Evolutionary conservation across 2,329 filamentous ascomycete species (phyloP).

Genomic region (Claviceps monticola): DNA sequence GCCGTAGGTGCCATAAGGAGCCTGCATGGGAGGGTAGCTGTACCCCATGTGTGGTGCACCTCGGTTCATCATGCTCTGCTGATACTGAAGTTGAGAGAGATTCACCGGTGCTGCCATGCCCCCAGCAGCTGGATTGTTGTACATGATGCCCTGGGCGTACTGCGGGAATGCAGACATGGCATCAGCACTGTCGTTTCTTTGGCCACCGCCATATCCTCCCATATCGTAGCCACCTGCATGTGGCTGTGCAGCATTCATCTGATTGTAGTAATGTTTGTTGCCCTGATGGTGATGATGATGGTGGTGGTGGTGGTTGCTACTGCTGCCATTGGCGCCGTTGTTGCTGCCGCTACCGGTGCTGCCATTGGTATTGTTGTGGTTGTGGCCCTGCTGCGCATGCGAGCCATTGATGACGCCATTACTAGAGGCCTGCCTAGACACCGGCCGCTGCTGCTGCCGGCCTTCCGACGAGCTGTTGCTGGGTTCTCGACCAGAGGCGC

Average conservation of each 20-base stretch:
- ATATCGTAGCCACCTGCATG: slow-evolving; percentile 32
- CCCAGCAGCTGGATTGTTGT: slow-evolving; percentile 29
- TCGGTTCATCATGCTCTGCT: slow-evolving; percentile 43
- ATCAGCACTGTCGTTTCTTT: slow-evolving; percentile 40
- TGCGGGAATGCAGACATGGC: slow-evolving; percentile 34
- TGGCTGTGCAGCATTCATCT: slow-evolving; percentile 28
- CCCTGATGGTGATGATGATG: slow-evolving; percentile 8
- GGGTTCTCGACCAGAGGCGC: slow-evolving; percentile 28
- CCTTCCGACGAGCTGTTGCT: slow-evolving; percentile 29
- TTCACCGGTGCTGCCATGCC: slow-evolving; percentile 32
- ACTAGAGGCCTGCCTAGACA: slow-evolving; percentile 37
- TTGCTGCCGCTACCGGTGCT: too few relatives aligned
- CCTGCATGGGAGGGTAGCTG: slow-evolving; percentile 42
- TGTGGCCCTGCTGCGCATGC: slow-evolving; percentile 20
- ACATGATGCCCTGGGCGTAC: slow-evolving; percentile 40
- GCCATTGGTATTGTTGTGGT: not conserved
- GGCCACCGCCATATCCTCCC: slow-evolving; percentile 33
- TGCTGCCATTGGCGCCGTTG: slow-evolving; percentile 10
- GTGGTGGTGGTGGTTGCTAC: slow-evolving; percentile 27
- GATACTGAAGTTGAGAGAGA: slow-evolving; percentile 44
- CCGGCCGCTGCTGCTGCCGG: slow-evolving; percentile 40
- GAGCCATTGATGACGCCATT: slow-evolving; percentile 22
- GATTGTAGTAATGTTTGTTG: slow-evolving; percentile 39
- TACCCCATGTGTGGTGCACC: slow-evolving; percentile 40
- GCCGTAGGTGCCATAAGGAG: slow-evolving; percentile 40